These are phyloP conservation scores for Spathaspora hagerdaliae DNA, from an alignment of 805 yeast species.

Conservation along the genomic window DNA sequence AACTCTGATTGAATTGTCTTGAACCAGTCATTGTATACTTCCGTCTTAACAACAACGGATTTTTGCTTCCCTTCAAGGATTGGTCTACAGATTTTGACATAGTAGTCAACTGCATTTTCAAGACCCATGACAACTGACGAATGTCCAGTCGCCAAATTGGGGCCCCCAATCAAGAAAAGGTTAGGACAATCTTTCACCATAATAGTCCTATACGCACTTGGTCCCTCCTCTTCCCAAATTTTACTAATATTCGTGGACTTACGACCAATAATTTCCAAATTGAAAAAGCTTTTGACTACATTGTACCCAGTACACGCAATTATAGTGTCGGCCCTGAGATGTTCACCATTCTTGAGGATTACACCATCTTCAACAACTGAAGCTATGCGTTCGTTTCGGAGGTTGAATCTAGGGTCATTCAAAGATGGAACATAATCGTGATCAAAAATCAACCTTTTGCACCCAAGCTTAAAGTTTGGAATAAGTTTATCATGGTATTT, in stretches of 20 bases:
- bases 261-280: constrained; percentile 21
- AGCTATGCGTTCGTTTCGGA: constrained; percentile 19
- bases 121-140: constrained; percentile 37
- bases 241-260: constrained; percentile 18
- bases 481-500: constrained; percentile 29
- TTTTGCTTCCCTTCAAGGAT: constrained; percentile 24
- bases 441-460: constrained; percentile 39
- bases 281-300: constrained; percentile 13
- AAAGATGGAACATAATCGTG: constrained; percentile 31
- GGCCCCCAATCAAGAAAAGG: constrained; percentile 33
- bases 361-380: constrained; percentile 25
- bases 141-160: constrained; percentile 41
- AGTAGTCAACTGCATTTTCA: constrained; percentile 28
- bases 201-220: constrained; percentile 32
- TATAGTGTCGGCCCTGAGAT: constrained; percentile 31
- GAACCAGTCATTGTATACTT: constrained; percentile 33
- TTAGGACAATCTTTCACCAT: constrained; percentile 33
- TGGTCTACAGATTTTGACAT: constrained; percentile 18
- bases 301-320: constrained; percentile 43
- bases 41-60: constrained; percentile 26
- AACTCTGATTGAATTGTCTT: constrained; percentile 21
- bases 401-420: constrained; percentile 25
- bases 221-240: constrained; percentile 28
- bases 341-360: constrained; percentile 23
- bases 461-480: constrained; percentile 39